Base-by-base conservation (phyloP, 2,329 filamentous ascomycete species). In the Fusarium acutatum region DNA sequence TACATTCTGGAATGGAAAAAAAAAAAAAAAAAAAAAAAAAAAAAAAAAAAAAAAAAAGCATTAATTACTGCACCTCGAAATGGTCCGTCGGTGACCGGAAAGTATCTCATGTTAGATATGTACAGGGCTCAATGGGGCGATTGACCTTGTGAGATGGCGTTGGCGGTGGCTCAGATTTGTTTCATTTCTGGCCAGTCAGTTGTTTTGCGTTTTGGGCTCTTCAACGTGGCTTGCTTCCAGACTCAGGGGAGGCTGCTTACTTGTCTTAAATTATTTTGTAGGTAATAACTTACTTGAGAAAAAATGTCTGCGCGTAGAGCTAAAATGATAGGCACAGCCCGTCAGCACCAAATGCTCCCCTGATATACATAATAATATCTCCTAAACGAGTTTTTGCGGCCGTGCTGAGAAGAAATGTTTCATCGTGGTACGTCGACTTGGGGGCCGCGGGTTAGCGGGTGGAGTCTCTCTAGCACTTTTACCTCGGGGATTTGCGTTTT, bases 381-480 rank as follows among this genome's bases (percentile, higher is more conserved):
- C 65, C 64, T 57, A 20, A 41, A 53, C 54, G 52, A 60, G 52
- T 30, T 58, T 54, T 54, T 46, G 50, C 32, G 67, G 11, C 54
- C 66, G 62, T 34, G 41, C 35, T 35, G 18, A 35, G 20, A 20
- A 65, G 59, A 35, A 69, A 69, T 69, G 67, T 59, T 69, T 69
- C 66, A 65, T 69, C 49, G 56, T 67, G 54, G 54, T 68, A 62
- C 52, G 64, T 69, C 37, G 30, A 50, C 28, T 60, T 52, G 49
- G 35, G 60, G 52, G 37, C 38, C 37, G 43, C 17, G 56, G 28
- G 7, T 50, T 64, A 50, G 44, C 44, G 24, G 49, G 56, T 52
- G 57, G 61, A 28, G 38, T 34, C 46, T 26, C 13, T 47, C 18
- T 28, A 35, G 49, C 18, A 44, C n/a, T 20, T 59, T 59, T 47